A percentile compares a stretch with the other conserved stretches of the same genome.
phyloP scores from a whole-genome alignment of 23 red algal genomes.

The Gracilaria caudata region DNA sequence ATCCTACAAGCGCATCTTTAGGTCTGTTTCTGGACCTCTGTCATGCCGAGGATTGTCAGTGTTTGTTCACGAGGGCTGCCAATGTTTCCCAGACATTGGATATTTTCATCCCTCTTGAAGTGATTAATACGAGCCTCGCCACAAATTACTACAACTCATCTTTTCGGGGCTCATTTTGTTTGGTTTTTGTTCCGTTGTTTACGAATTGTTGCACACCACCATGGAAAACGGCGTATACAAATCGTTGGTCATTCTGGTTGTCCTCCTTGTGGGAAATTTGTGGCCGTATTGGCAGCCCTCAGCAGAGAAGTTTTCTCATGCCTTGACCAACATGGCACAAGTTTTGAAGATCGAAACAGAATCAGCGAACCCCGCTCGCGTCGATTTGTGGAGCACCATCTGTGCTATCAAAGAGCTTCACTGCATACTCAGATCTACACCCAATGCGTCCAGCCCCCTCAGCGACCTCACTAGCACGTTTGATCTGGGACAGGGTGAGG shows the following conservation, averaged over 20 bases:
- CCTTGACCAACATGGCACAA: slow-evolving; percentile 38
- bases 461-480: slow-evolving; percentile 28
- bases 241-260: slow-evolving; percentile 51
- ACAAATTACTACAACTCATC: slow-evolving; percentile 41
- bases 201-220: slow-evolving; percentile 53
- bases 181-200: slow-evolving; percentile 63
- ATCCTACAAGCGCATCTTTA: slow-evolving; percentile 33
- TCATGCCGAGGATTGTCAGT: slow-evolving; percentile 24
- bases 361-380: neutral
- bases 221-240: slow-evolving; percentile 16
- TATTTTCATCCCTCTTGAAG: slow-evolving; percentile 57
- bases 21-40: slow-evolving; percentile 61
- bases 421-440: slow-evolving; percentile 23
- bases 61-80: slow-evolving; percentile 23
- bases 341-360: neutral
- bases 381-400: slow-evolving; percentile 26
- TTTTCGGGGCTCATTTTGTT: slow-evolving; percentile 57
- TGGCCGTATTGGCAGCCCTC: slow-evolving; percentile 52
- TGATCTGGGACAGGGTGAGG: slow-evolving; percentile 13
- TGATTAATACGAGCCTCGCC: slow-evolving; percentile 63
- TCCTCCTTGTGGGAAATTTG: slow-evolving; percentile 41
- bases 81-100: neutral
- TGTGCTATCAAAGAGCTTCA: slow-evolving; percentile 57
- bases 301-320: slow-evolving; percentile 22
- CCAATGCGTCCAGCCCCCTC: slow-evolving; percentile 19